A percentile compares a stretch with the other conserved stretches of the same genome.
Evolutionary conservation across 2,329 filamentous ascomycete species (phyloP).

Genomic region (Malbranchea cinnamomea): DNA sequence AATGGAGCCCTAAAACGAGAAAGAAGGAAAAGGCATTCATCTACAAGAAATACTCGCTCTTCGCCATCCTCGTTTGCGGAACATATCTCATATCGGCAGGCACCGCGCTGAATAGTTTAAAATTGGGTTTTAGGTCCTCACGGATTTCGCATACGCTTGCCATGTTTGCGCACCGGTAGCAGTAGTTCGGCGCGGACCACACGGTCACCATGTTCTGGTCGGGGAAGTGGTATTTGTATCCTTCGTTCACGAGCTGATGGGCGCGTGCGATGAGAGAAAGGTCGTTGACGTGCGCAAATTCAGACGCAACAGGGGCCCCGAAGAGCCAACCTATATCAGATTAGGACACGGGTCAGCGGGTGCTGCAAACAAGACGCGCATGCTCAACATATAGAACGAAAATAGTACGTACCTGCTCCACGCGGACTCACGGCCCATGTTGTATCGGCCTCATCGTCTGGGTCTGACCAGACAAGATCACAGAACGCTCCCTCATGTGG

Average conservation of each 20-base stretch:
- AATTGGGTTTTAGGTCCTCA: constrained; percentile 72
- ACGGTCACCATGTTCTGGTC: constrained; percentile 97
- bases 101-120: constrained; percentile 44
- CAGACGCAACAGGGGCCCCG: constrained; percentile 39
- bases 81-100: constrained; percentile 33
- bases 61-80: constrained; percentile 28
- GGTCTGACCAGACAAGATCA: constrained; percentile 94
- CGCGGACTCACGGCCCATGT: constrained; percentile 83
- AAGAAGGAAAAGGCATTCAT: too few relatives aligned
- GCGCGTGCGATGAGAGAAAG: constrained; percentile 89
- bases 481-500: constrained; percentile 98
- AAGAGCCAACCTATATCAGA: constrained; percentile 10
- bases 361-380: too few relatives aligned
- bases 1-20: too few relatives aligned
- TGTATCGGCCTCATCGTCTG: constrained; percentile 72
- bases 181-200: constrained; percentile 79
- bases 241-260: constrained; percentile 98
- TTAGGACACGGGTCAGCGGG: too few relatives aligned
- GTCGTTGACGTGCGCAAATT: constrained; percentile 98
- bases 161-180: constrained; percentile 91
- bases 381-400: constrained; percentile 57
- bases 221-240: constrained; percentile 92
- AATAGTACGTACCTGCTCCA: constrained; percentile 50
- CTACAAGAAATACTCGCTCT: constrained; percentile 35
- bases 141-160: constrained; percentile 79